phyloP scores from a whole-genome alignment of 805 yeast species.

The Sugiyamaella americana region DNA sequence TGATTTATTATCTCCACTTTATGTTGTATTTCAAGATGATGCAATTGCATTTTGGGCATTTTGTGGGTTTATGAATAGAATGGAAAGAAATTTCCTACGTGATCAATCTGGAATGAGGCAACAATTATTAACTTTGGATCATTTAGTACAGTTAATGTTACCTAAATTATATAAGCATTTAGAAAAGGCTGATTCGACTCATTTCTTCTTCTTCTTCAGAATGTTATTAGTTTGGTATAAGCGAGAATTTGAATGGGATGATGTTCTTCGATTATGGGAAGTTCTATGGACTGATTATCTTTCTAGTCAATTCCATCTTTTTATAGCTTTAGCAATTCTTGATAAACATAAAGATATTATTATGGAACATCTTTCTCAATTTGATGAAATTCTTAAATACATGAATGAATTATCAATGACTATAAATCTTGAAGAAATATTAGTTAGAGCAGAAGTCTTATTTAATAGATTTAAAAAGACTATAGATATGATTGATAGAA shows the following conservation, averaged over 20 bases:
- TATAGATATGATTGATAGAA: constrained; percentile 64
- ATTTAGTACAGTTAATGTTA: constrained; percentile 81
- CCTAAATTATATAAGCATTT: constrained; percentile 80
- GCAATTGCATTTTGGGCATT: constrained; percentile 84
- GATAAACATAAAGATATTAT: constrained; percentile 80
- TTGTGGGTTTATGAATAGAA: constrained; percentile 78
- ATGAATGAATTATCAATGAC: constrained; percentile 84
- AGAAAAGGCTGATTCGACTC: constrained; percentile 80
- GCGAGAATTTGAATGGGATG: constrained; percentile 78
- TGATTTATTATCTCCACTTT: constrained; percentile 83
- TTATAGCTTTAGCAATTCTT: constrained; percentile 81
- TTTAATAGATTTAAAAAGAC: constrained; percentile 76
- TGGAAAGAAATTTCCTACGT: constrained; percentile 89
- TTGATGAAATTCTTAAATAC: constrained; percentile 88
- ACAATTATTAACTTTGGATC: constrained; percentile 79
- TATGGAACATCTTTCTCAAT: constrained; percentile 62
- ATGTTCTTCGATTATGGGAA: constrained; percentile 84
- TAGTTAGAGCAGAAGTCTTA: constrained; percentile 78
- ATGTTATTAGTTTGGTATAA: constrained; percentile 95
- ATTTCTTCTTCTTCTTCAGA: constrained; percentile 87
- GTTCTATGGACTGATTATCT: constrained; percentile 82
- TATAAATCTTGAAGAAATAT: constrained; percentile 65
- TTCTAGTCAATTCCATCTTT: constrained; percentile 80
- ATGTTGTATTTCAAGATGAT: constrained; percentile 59
- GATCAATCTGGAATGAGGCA: constrained; percentile 91